Base-by-base conservation (phyloP, 768 basidiomycete species). In the Lentinula lateritia region DNA sequence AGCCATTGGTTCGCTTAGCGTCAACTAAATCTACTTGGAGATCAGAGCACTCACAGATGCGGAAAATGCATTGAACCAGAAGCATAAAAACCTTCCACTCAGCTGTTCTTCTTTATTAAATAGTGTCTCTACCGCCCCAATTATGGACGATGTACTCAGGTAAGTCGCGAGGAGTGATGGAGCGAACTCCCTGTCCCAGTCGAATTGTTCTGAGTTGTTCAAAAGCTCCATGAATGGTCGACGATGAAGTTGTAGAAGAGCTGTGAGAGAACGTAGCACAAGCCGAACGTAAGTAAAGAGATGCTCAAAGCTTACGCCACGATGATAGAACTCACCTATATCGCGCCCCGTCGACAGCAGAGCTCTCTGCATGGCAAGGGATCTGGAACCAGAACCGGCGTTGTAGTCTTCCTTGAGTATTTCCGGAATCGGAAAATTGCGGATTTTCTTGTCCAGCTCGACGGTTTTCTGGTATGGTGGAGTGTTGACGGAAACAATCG, bases 31-130 rank as follows among this genome's bases (percentile, higher is more conserved):
- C 28, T 1, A 45, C 6, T 34, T 6, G 16, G 18, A 16, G n/a
- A 46, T 16, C 13, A 8, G 13, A 23, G 38, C 52, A 46, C 86
- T 72, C 69, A 88, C 88, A 62, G 85, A 85, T 7, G 86, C 86
- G 48, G 88, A 88, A 69, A 88, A 89, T 18, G 83, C 77, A 67
- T 90, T 88, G 62, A 87, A 86, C 89, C 89, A 92, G 66, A 88
- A 84, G 69, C 84, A 82, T 71, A 88, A 78, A 65, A 88, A 87
- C 35, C 89, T 80, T 56, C 80, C 80, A 63, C 83, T 84, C 54
- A 90, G 71, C 64, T 85, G 81, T 7, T 83, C 80, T 68, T 88
- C 83, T 63, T 81, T 77, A 42, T 80, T 74, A 69, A 82, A 86
- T 23, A 89, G 72, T 39, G 75, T 77, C 63, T 84, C 81, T 16